Percentiles rank a stretch among this genome's conserved stretches.
These are phyloP conservation scores for Echeveria elegans DNA, from an alignment of 164 flowering plant genomes.

Conservation along the genomic window DNA sequence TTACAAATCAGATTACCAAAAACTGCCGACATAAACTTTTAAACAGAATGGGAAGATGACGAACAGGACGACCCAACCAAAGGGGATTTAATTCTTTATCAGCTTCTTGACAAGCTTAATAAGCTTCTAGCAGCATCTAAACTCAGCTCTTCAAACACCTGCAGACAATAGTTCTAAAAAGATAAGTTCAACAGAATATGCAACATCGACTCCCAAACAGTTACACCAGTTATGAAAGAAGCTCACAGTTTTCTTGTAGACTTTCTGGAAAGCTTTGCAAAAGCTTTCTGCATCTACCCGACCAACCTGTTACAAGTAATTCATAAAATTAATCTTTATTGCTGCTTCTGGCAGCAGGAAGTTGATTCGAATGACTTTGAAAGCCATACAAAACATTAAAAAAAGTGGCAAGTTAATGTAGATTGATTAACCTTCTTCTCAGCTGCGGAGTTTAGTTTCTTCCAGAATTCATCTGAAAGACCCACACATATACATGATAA, in stretches of 20 bases:
- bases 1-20: neutral
- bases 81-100: neutral
- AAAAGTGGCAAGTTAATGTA: neutral
- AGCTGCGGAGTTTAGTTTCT: constrained; percentile 42
- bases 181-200: neutral
- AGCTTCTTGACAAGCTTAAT: constrained; percentile 13
- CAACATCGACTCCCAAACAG: neutral
- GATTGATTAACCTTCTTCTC: constrained; percentile 37
- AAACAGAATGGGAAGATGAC: neutral
- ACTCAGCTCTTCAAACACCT: constrained; percentile 37
- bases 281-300: constrained; percentile 38
- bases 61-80: neutral
- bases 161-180: neutral
- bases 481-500: constrained; percentile 4
- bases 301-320: constrained; percentile 28
- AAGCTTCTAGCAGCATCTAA: constrained; percentile 29
- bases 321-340: neutral
- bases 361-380: neutral
- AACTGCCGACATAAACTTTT: no score
- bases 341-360: neutral
- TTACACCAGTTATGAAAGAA: neutral
- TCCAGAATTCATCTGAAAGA: constrained; percentile 51
- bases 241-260: constrained; percentile 40
- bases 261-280: constrained; percentile 34
- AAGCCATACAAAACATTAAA: neutral